These are phyloP conservation scores for Flaveria linearis DNA, from an alignment of 129 eudicot genomes.

Conservation along the genomic window DNA sequence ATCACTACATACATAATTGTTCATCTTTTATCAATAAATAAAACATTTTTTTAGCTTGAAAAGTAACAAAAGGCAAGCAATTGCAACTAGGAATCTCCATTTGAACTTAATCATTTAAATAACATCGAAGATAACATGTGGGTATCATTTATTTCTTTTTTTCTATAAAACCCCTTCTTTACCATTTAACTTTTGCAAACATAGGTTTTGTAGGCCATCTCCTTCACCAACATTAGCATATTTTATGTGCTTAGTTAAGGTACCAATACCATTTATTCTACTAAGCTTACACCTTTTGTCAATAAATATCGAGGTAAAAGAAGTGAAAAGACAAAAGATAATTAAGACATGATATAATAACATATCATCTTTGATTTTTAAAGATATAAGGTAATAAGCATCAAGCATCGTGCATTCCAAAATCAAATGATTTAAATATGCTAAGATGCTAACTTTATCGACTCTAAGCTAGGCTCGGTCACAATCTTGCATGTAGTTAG, in stretches of 20 bases:
- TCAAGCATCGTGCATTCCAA: slow-evolving; percentile 6
- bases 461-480: not conserved
- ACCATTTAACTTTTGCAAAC: slow-evolving; percentile 1
- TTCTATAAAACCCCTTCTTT: not conserved
- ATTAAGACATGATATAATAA: not conserved
- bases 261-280: not conserved
- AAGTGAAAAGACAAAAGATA: slow-evolving; percentile 8
- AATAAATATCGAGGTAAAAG: not conserved
- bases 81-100: not conserved
- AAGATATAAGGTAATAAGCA: slow-evolving; percentile 3
- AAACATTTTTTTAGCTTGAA: not conserved
- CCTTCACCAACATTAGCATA: no score
- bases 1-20: no score
- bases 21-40: not conserved
- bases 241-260: slow-evolving; percentile 7
- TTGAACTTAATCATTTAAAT: not conserved
- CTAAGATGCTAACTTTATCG: not conserved
- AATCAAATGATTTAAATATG: not conserved
- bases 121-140: not conserved
- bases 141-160: not conserved
- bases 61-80: not conserved
- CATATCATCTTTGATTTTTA: slow-evolving; percentile 9
- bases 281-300: slow-evolving; percentile 4
- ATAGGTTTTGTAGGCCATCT: no score
- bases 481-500: not conserved